A percentile compares a stretch with the other conserved stretches of the same genome.
Conservation (phyloP, 176 grass and related monocot genomes). For the Phoenix roebelenii region DNA sequence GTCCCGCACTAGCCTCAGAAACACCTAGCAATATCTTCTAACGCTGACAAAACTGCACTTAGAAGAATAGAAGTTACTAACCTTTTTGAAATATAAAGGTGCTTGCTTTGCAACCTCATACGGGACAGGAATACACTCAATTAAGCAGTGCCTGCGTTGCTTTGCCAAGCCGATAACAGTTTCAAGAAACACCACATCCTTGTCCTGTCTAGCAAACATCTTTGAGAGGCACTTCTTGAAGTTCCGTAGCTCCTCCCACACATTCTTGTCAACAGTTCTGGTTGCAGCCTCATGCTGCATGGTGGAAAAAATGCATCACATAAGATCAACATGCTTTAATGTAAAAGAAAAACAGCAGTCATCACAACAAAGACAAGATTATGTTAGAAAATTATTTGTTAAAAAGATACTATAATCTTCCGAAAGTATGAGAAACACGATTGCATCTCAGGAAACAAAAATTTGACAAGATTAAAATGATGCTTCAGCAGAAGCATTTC, state of each 20-base stretch:
- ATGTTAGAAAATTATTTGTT: no score
- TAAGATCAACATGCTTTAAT: no score
- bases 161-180: slow-evolving; percentile 60
- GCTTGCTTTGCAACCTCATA: slow-evolving; percentile 50
- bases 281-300: slow-evolving; percentile 69
- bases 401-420: no score
- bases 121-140: slow-evolving; percentile 86
- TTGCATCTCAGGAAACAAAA: no score
- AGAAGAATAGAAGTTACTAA: slow-evolving; percentile 7
- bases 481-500: no score
- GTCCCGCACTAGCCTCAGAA: no score
- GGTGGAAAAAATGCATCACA: not conserved
- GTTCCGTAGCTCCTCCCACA: slow-evolving; percentile 85
- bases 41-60: not conserved
- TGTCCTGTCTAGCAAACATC: slow-evolving; percentile 77
- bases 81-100: slow-evolving; percentile 99
- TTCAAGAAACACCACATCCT: slow-evolving; percentile 80
- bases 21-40: no score
- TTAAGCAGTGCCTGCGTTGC: slow-evolving; percentile 70
- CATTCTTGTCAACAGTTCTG: slow-evolving; percentile 79
- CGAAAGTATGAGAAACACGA: no score
- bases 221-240: slow-evolving; percentile 89
- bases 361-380: no score
- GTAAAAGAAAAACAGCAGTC: no score
- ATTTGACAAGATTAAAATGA: no score